Evolutionary conservation across 305 asterid species (phyloP).

Genomic region (Euphrasia arctica): DNA sequence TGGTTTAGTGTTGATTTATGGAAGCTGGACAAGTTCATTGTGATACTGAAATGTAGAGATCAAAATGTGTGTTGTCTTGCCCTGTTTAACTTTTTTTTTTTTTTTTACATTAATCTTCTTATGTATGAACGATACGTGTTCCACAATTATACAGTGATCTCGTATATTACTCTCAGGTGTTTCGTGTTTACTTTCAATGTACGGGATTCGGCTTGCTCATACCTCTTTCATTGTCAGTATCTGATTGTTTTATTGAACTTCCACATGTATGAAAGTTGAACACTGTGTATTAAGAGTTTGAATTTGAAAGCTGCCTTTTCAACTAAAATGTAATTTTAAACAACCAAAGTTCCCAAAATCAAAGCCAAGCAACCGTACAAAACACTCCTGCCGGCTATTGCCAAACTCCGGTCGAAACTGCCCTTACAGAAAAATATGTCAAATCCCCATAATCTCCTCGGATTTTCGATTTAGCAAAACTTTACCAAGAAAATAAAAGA

Average conservation of each 20-base stretch:
- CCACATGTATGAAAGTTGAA: no score
- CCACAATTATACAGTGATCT: neutral
- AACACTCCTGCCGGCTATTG: slow-evolving; percentile 35
- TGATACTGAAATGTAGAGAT: neutral
- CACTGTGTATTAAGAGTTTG: no score
- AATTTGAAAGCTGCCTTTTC: no score
- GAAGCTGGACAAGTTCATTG: neutral
- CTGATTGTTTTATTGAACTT: no score
- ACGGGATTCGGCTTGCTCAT: no score
- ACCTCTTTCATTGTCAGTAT: no score
- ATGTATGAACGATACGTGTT: slow-evolving; percentile 33
- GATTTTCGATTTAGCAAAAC: neutral
- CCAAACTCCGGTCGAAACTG: slow-evolving; percentile 37
- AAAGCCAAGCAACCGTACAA: slow-evolving; percentile 33
- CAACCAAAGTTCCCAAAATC: slow-evolving; percentile 57
- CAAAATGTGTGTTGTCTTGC: no score
- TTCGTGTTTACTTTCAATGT: no score
- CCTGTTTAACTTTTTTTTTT: no score
- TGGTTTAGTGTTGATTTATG: slow-evolving; percentile 5
- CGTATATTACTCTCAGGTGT: no score
- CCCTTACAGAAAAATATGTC: slow-evolving; percentile 30
- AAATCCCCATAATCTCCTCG: slow-evolving; percentile 4
- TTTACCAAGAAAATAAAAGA: slow-evolving; percentile 11
- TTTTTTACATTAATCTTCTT: no score
- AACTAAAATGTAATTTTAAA: slow-evolving; percentile 15